Percentiles rank a stretch among this genome's conserved stretches.
These are phyloP conservation scores for Allomyces macrogynus DNA, from an alignment of 192 early-diverging fungal genomes.

Conservation along the genomic window DNA sequence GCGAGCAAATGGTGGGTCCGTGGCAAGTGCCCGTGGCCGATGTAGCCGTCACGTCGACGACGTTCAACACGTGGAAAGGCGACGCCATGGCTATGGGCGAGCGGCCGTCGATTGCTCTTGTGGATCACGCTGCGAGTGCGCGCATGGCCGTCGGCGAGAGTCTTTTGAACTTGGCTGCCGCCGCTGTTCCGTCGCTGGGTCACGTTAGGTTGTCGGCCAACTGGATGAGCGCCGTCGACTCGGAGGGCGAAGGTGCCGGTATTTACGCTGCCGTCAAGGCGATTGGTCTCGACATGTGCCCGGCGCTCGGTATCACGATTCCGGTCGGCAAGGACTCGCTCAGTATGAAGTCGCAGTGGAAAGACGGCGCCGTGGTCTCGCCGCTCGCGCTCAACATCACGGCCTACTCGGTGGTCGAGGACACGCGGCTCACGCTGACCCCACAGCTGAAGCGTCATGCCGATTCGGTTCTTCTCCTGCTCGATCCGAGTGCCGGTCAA, in stretches of 20 bases:
- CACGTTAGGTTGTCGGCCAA: conserved; percentile 80
- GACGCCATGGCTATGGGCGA: conserved; percentile 99
- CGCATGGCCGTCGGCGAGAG: conserved; percentile 95
- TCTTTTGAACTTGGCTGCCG: conserved; percentile 77
- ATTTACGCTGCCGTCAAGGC: conserved; percentile 85
- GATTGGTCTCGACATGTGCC: conserved; percentile 83
- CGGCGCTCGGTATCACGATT: conserved; percentile 73
- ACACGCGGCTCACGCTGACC: conserved; percentile 70
- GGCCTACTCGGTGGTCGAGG: conserved; percentile 70
- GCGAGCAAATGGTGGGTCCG: conserved; percentile 96
- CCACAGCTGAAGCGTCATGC: conserved; percentile 50
- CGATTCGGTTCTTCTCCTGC: conserved; percentile 49
- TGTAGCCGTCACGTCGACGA: conserved; percentile 67
- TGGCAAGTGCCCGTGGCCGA: conserved; percentile 99
- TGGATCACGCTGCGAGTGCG: conserved; percentile 70
- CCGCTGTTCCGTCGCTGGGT: conserved; percentile 47
- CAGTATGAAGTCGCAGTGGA: conserved; percentile 96
- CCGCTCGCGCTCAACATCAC: conserved; percentile 86
- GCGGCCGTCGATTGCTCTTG: conserved; percentile 64
- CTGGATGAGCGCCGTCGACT: conserved; percentile 92
- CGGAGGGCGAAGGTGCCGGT: conserved; percentile 76
- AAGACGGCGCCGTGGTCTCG: conserved; percentile 49
- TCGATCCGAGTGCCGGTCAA: conserved; percentile 67
- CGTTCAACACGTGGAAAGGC: conserved; percentile 35
- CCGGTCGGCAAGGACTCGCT: conserved; percentile 99